A percentile compares a stretch with the other conserved stretches of the same genome.
phyloP scores from a whole-genome alignment of 169 alveolate species.

The Babesia ovata region DNA sequence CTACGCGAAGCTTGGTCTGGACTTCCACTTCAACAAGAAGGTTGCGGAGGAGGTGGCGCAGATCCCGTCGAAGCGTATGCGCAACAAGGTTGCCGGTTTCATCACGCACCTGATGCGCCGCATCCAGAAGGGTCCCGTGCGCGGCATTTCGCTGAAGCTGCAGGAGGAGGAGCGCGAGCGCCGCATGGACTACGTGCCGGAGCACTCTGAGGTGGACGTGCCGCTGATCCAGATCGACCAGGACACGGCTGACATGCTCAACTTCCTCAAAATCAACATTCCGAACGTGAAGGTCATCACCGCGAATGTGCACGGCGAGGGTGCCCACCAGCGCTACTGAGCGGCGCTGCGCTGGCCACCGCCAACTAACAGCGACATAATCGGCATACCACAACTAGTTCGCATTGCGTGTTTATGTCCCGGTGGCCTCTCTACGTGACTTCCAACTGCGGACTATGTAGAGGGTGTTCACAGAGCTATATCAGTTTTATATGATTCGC shows the following conservation, averaged over 20 bases:
- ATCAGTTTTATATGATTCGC: not conserved
- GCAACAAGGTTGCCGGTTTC: constrained; percentile 97
- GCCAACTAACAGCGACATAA: no score
- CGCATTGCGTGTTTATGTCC: no score
- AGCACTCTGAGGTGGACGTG: constrained; percentile 90
- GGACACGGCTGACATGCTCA: constrained; percentile 88
- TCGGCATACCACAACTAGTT: no score
- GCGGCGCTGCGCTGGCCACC: not conserved
- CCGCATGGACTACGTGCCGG: constrained; percentile 97
- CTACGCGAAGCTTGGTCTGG: constrained; percentile 95
- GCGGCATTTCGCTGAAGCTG: constrained; percentile 98
- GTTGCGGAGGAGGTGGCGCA: constrained; percentile 98
- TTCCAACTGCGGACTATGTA: not conserved
- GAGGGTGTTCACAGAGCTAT: not conserved
- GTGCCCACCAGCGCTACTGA: constrained; percentile 41
- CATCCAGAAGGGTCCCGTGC: constrained; percentile 99
- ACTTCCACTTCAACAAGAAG: constrained; percentile 98
- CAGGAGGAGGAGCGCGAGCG: constrained; percentile 99
- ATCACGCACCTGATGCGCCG: constrained; percentile 93
- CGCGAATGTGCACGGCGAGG: constrained; percentile 53
- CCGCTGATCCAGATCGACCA: constrained; percentile 87
- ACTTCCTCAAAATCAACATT: constrained; percentile 78
- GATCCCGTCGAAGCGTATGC: constrained; percentile 97
- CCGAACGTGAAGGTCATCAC: constrained; percentile 78
- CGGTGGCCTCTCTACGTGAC: not conserved